Conservation (phyloP, 2,329 filamentous ascomycete genomes). For the Aspergillus sergii region DNA sequence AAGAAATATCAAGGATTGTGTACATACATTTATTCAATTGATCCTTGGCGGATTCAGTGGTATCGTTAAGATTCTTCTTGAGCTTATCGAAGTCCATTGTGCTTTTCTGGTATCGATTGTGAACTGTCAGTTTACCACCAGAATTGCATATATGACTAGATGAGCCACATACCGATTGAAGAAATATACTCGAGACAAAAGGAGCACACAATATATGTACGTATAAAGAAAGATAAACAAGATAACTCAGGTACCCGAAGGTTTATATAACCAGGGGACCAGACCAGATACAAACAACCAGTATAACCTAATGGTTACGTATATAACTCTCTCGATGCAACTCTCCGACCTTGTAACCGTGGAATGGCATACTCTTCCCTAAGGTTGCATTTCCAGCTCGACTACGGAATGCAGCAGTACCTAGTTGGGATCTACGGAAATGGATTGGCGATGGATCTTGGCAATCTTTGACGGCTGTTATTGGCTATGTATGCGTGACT, state of each 20-base stretch:
- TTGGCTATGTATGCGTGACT: too few relatives aligned
- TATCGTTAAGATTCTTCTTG: background rate
- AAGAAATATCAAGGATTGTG: background rate
- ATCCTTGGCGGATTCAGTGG: conserved; percentile 5
- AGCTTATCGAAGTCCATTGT: background rate
- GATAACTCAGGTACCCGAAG: background rate
- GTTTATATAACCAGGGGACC: background rate
- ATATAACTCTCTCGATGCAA: background rate
- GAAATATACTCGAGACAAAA: too few relatives aligned
- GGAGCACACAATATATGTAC: too few relatives aligned
- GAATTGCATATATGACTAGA: too few relatives aligned
- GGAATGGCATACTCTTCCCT: background rate
- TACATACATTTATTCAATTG: conserved; percentile 4
- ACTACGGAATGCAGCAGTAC: background rate
- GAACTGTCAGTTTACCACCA: too few relatives aligned
- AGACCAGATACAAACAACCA: too few relatives aligned
- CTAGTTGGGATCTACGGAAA: background rate
- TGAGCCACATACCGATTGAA: too few relatives aligned
- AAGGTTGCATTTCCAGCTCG: background rate
- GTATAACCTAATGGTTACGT: conserved; percentile 1
- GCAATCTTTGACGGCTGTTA: background rate
- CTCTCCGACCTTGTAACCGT: background rate
- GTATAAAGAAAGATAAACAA: too few relatives aligned
- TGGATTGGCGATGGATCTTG: background rate
- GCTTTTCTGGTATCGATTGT: too few relatives aligned